phyloP scores from a whole-genome alignment of 768 basidiomycete genomes.

The Suillus decipiens region DNA sequence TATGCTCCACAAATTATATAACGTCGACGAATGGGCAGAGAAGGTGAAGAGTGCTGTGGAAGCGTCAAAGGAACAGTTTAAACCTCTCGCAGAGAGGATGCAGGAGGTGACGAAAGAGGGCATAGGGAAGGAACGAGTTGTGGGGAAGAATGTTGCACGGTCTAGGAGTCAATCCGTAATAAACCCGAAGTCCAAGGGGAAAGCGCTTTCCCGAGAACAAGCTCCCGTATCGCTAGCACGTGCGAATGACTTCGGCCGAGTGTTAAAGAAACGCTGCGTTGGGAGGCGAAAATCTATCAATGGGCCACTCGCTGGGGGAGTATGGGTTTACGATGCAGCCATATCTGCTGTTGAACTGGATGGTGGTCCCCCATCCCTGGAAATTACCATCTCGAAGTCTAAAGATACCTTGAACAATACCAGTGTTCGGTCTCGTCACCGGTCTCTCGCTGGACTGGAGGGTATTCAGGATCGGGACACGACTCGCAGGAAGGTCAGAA shows the following conservation, averaged over 20 bases:
- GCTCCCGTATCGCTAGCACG: background rate
- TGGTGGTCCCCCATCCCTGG: slow-evolving; percentile 20
- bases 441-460: slow-evolving; percentile 25
- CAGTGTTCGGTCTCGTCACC: slow-evolving; percentile 24
- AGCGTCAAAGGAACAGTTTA: slow-evolving; percentile 56
- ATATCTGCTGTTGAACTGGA: slow-evolving; percentile 43
- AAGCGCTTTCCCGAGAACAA: slow-evolving; percentile 3
- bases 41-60: slow-evolving; percentile 56
- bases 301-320: slow-evolving; percentile 31
- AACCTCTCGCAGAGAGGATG: slow-evolving; percentile 47
- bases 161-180: slow-evolving; percentile 38
- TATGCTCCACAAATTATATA: slow-evolving; percentile 68
- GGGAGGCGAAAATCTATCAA: slow-evolving; percentile 49
- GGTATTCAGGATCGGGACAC: slow-evolving; percentile 14
- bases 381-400: slow-evolving; percentile 21
- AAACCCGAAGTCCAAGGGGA: slow-evolving; percentile 18
- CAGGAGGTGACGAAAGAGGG: slow-evolving; percentile 18
- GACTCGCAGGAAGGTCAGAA: slow-evolving; percentile 20
- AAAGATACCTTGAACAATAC: slow-evolving; percentile 3
- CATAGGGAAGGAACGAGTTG: slow-evolving; percentile 19
- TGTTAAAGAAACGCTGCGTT: slow-evolving; percentile 57
- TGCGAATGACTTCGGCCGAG: slow-evolving; percentile 28
- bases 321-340: slow-evolving; percentile 56
- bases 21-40: slow-evolving; percentile 56
- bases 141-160: slow-evolving; percentile 25